Percentiles rank a stretch among this genome's conserved stretches.
Evolutionary conservation across 306 rosid species (phyloP).

Genomic region (Vicia villosa): DNA sequence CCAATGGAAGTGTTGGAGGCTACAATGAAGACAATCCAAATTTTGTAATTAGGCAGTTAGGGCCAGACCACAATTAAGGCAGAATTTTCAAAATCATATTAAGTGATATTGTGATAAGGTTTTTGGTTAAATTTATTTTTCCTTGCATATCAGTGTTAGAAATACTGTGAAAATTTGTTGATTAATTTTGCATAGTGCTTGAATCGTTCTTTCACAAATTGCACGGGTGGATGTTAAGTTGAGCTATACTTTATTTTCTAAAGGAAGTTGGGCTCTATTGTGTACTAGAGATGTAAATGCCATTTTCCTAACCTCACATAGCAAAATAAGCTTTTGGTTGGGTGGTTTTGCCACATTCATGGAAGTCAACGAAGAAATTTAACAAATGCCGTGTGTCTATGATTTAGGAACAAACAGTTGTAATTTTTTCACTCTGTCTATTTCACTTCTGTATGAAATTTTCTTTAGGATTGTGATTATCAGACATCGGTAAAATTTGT

Average conservation of each 20-base stretch:
- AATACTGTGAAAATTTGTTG: neutral
- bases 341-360: conserved; percentile 25
- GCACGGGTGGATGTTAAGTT: neutral
- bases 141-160: neutral
- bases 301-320: conserved; percentile 14
- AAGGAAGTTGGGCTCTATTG: conserved; percentile 7
- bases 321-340: conserved; percentile 19
- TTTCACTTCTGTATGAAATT: neutral
- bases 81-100: neutral
- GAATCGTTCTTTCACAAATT: conserved; percentile 8
- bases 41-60: too few relatives aligned
- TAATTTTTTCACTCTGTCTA: neutral
- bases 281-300: conserved; percentile 22
- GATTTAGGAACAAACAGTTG: conserved; percentile 11
- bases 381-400: neutral
- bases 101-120: conserved; percentile 6
- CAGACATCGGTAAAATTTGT: neutral
- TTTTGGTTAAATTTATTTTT: conserved; percentile 21
- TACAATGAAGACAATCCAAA: too few relatives aligned
- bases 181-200: conserved; percentile 20
- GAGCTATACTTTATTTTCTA: neutral
- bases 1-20: too few relatives aligned
- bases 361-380: conserved; percentile 2
- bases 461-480: conserved; percentile 19
- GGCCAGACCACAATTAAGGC: too few relatives aligned